Base-by-base conservation (phyloP, 257 asterid genomes). In the Salvia miltiorrhiza region DNA sequence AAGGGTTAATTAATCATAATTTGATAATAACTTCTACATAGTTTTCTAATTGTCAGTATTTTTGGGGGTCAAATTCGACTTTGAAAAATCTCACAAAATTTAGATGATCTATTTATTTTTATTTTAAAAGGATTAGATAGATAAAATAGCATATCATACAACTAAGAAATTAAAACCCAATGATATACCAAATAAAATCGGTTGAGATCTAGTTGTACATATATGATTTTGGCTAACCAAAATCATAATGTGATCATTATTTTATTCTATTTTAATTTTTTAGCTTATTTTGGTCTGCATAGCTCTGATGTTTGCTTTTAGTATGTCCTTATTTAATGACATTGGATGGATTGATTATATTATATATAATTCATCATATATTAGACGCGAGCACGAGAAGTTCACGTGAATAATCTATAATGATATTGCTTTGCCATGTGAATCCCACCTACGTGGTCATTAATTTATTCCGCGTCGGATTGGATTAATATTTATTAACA, bases 351-450 rank as follows among this genome's bases (percentile, higher is more conserved):
- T 50, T 61, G 63, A 52, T 71, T 61, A 49, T 20, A 19, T 16
- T 32, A 19, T 24, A 14, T 40, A 53, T 39, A 48, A 48, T 47
- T 54, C 8, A 54, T 28, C 50, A 60, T 30, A 6, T 33, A 65
- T 16, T 44, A 70, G 49, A 10, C 4, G 30, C 1, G 35, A 73
- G 79, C 82, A 77, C 75, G 81, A 79, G 83, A 83, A 59, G 35
- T 70, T 72, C 87, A 83, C 80, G 92, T 86, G 86, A 80, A 75
- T 39, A 16, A 49, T 79, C 76, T 73, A 79, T 35, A 14, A 47
- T 48, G 43, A 33, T 48, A 37, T 48, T 71, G 62, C 32, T 50
- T 48, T 61, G 64, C 70, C 70, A 71, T 71, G 76, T 71, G 63
- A 71, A 48, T 33, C 63, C 44, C 11, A 71, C 63, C 43, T 61